Base-by-base conservation (phyloP, 352 stramenopile genomes). In the Globisporangium polare region DNA sequence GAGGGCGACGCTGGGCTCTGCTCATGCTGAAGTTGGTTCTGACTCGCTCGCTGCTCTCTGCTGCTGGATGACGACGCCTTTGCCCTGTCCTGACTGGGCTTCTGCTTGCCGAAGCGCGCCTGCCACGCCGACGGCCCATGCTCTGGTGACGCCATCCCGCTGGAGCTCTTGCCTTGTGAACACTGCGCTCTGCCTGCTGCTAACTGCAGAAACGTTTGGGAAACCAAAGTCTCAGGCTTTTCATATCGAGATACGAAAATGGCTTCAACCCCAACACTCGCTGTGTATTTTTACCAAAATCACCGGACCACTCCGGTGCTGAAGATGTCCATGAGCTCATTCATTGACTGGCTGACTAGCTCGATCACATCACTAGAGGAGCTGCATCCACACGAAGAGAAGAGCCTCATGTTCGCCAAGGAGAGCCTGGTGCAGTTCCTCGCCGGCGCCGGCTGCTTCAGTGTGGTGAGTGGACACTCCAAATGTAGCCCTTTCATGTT, bases 381-480 rank as follows among this genome's bases (percentile, higher is more conserved):
- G 8, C 3, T 45, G 7, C 39, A n/a, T n/a, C 20, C 35, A 42
- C n/a, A 42, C 7, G 6, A 26, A 13, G 22, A 66, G 65, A 33
- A 33, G 29, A 33, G 29, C 29, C 37, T 61, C 26, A 70, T 82
- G 73, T 90, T 90, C 50, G 60, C 76, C 43, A 89, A 90, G 56
- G 79, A 86, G 66, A 86, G 68, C 43, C 71, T 90, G 55, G 67
- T 89, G 39, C 78, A 88, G 62, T 85, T 80, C 56, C 63, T 90
- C 58, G 67, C 72, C 6, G 77, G 75, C 22, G 78, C 75, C 5
- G 76, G 77, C 1, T 90, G 75, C 69, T 90, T 81, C 65, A 81
- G 77, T 37, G 56, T 89, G 58, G 62, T 90, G 39, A 22, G 8
- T 35, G 17, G n/a, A 15, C 7, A 15, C 8, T 13, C 13, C 27